phyloP scores from a whole-genome alignment of 2,329 filamentous ascomycete species.

The Diaporthe nobilis region DNA sequence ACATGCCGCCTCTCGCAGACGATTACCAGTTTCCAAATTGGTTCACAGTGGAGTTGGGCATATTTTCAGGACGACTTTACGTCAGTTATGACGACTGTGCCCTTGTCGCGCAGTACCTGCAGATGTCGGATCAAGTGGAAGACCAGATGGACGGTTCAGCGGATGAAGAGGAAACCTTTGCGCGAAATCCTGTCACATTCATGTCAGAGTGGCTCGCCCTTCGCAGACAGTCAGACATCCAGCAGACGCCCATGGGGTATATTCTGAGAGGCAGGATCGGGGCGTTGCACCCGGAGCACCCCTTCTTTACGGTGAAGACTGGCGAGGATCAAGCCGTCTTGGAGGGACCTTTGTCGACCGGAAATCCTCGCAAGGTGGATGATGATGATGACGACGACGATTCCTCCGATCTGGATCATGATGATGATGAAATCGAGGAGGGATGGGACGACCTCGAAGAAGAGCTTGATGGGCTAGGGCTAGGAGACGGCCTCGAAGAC shows the following conservation, averaged over 20 bases:
- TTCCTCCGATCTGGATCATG: not conserved
- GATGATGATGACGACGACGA: slow-evolving; percentile 2
- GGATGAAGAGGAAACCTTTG: slow-evolving; percentile 38
- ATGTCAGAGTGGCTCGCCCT: slow-evolving; percentile 70
- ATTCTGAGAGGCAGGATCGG: slow-evolving; percentile 63
- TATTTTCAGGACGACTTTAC: slow-evolving; percentile 74
- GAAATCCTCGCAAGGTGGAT: no score
- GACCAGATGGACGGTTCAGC: slow-evolving; percentile 10
- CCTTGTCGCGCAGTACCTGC: slow-evolving; percentile 52
- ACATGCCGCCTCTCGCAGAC: slow-evolving; percentile 61
- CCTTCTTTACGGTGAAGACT: slow-evolving; percentile 60
- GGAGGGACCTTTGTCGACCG: not conserved
- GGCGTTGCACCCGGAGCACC: slow-evolving; percentile 59
- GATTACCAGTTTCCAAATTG: slow-evolving; percentile 62
- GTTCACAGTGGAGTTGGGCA: slow-evolving; percentile 71
- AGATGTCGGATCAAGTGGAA: slow-evolving; percentile 39
- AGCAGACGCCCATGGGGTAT: slow-evolving; percentile 72
- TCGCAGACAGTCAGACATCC: slow-evolving; percentile 69
- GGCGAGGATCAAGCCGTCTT: no score
- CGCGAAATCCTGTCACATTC: slow-evolving; percentile 59
- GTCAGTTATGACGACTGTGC: slow-evolving; percentile 65
- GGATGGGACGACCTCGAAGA: slow-evolving; percentile 7
- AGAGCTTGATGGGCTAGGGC: not conserved
- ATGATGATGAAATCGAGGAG: not conserved
- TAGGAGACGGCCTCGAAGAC: not conserved